These are phyloP conservation scores for Grifola frondosa DNA, from an alignment of 1,284 basidiomycete genomes.

Conservation along the genomic window DNA sequence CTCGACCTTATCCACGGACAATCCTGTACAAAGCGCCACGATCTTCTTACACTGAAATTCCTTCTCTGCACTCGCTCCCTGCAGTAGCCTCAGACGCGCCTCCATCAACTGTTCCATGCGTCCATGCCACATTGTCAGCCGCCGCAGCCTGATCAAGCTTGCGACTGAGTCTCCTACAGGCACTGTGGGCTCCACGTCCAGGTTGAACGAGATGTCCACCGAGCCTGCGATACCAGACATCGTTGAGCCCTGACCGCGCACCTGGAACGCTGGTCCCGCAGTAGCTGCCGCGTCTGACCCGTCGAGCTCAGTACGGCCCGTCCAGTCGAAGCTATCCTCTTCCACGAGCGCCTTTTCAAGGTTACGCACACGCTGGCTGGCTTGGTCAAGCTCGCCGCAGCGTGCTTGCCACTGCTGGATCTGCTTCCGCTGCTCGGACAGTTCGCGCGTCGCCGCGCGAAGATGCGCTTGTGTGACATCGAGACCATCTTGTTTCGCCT, in stretches of 20 bases:
- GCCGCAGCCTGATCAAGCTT: constrained; percentile 67
- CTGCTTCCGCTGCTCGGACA: constrained; percentile 86
- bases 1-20: constrained; percentile 87
- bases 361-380: constrained; percentile 76
- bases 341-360: constrained; percentile 76
- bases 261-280: constrained; percentile 60
- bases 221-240: constrained; percentile 51
- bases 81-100: constrained; percentile 65
- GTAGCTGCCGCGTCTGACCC: constrained; percentile 50
- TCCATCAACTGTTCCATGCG: constrained; percentile 76
- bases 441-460: constrained; percentile 84
- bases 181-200: constrained; percentile 66
- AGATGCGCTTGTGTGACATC: constrained; percentile 86
- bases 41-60: constrained; percentile 90
- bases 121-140: constrained; percentile 81
- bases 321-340: constrained; percentile 86
- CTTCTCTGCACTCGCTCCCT: constrained; percentile 81
- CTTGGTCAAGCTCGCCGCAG: constrained; percentile 75
- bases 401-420: constrained; percentile 72
- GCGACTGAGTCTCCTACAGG: constrained; percentile 58
- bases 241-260: constrained; percentile 63
- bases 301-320: constrained; percentile 72
- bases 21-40: constrained; percentile 86
- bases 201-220: constrained; percentile 59
- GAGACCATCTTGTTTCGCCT: constrained; percentile 83